These are phyloP conservation scores for Bolboschoenus planiculmis DNA, from an alignment of 176 grass and related monocot genomes.

Conservation along the genomic window DNA sequence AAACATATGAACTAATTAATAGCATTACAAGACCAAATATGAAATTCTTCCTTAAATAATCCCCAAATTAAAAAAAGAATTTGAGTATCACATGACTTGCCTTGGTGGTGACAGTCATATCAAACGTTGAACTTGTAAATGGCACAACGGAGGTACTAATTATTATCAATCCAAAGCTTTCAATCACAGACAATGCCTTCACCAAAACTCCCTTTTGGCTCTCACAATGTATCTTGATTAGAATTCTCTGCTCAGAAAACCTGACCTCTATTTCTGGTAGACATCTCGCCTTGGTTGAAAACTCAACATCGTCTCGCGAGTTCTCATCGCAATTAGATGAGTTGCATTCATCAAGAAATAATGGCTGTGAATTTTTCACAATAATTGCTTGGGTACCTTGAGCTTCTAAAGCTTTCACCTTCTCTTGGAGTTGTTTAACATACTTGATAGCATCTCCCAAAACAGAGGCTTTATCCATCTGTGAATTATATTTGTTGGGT, in stretches of 20 bases:
- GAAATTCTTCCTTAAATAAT: too few species aligned
- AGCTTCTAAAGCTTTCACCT: slow-evolving; percentile 23
- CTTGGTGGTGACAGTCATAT: slow-evolving; percentile 29
- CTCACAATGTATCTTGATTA: slow-evolving; percentile 28
- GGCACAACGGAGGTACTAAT: slow-evolving; percentile 20
- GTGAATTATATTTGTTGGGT: too few species aligned
- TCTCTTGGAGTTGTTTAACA: slow-evolving; percentile 25
- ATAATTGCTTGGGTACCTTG: neutral
- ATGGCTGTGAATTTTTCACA: neutral
- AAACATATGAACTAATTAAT: neutral
- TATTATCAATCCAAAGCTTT: slow-evolving; percentile 16
- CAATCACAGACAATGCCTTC: slow-evolving; percentile 29
- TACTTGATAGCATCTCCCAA: slow-evolving; percentile 29
- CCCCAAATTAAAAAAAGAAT: too few species aligned
- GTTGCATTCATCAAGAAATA: slow-evolving; percentile 3
- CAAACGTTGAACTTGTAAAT: slow-evolving; percentile 14
- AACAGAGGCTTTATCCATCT: slow-evolving; percentile 39
- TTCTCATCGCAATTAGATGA: neutral
- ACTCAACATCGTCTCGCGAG: neutral
- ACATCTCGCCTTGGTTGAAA: neutral
- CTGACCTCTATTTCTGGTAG: slow-evolving; percentile 21
- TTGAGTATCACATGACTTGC: neutral
- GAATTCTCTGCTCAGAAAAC: slow-evolving; percentile 14
- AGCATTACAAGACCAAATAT: too few species aligned
- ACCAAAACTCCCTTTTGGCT: slow-evolving; percentile 20